Conservation (phyloP, 2,329 filamentous ascomycete genomes). For the Exophiala viscosa region DNA sequence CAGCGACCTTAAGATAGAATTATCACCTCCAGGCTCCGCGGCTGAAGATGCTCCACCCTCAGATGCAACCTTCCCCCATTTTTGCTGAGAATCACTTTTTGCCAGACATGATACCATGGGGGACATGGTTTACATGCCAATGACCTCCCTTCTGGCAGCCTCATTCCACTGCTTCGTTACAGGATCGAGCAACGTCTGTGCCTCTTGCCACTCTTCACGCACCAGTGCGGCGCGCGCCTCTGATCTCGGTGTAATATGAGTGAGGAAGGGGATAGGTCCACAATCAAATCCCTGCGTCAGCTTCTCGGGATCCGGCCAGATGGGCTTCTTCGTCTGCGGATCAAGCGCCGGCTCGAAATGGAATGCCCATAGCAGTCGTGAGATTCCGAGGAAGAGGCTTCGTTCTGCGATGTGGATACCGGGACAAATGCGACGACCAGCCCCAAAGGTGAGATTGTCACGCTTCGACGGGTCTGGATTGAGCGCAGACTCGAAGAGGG, state of each 20-base stretch:
- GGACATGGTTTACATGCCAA: too few species aligned
- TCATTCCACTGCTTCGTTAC: slow-evolving; percentile 17
- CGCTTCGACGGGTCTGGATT: slow-evolving; percentile 27
- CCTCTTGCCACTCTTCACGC: slow-evolving; percentile 10
- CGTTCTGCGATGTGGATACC: slow-evolving; percentile 35
- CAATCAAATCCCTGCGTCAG: slow-evolving; percentile 44
- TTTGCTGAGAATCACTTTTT: too few species aligned
- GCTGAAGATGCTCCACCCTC: too few species aligned
- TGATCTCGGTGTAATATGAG: slow-evolving; percentile 36
- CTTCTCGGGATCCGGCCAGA: slow-evolving; percentile 39
- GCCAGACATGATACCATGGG: too few species aligned
- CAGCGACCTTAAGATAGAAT: too few species aligned
- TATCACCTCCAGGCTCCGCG: too few species aligned
- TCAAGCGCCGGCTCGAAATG: slow-evolving; percentile 29
- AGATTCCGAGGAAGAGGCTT: slow-evolving; percentile 30
- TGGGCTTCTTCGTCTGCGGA: slow-evolving; percentile 28
- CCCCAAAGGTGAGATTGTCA: slow-evolving; percentile 32
- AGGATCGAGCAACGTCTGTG: slow-evolving; percentile 12
- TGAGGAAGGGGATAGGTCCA: slow-evolving; percentile 41
- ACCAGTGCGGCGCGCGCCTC: slow-evolving; percentile 30
- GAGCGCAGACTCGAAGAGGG: slow-evolving; percentile 33
- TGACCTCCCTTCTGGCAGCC: background rate
- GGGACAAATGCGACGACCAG: slow-evolving; percentile 33
- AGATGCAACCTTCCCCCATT: too few species aligned
- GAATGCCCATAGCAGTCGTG: slow-evolving; percentile 34